Conservation (phyloP, 257 asterid species). For the Plantago elongata region DNA sequence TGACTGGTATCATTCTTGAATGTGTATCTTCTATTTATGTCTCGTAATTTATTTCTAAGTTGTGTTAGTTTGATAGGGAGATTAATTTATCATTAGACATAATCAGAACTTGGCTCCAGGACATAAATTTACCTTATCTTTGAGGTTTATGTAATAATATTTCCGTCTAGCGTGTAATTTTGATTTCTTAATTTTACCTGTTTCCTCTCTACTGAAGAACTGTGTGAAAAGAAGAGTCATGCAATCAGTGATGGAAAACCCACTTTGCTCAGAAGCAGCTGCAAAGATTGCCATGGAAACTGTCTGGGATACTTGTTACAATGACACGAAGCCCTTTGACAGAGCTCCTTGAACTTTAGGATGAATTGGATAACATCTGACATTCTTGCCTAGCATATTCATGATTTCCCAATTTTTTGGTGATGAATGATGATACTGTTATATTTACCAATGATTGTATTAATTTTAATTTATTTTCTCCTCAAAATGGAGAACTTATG, state of each 20-base stretch:
- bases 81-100: not conserved
- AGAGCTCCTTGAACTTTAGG: constrained; percentile 55
- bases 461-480: not conserved
- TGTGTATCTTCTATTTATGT: not conserved
- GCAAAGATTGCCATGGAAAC: constrained; percentile 89
- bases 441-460: not conserved
- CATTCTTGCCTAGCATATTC: not conserved
- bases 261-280: constrained; percentile 67
- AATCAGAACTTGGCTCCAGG: not conserved
- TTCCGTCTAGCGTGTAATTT: not conserved
- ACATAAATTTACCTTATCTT: not conserved
- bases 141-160: not conserved
- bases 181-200: constrained; percentile 2
- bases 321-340: constrained; percentile 90
- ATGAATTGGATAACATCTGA: not conserved
- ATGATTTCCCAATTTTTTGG: not conserved
- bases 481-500: not conserved
- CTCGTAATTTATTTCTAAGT: not conserved
- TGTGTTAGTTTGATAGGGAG: not conserved
- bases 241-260: constrained; percentile 58
- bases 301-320: constrained; percentile 92
- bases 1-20: not conserved
- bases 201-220: constrained; percentile 34
- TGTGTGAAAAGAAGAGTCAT: constrained; percentile 77
- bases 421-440: not conserved